Evolutionary conservation across 2,329 filamentous ascomycete species (phyloP).

Genomic region (Cadophora sp.): DNA sequence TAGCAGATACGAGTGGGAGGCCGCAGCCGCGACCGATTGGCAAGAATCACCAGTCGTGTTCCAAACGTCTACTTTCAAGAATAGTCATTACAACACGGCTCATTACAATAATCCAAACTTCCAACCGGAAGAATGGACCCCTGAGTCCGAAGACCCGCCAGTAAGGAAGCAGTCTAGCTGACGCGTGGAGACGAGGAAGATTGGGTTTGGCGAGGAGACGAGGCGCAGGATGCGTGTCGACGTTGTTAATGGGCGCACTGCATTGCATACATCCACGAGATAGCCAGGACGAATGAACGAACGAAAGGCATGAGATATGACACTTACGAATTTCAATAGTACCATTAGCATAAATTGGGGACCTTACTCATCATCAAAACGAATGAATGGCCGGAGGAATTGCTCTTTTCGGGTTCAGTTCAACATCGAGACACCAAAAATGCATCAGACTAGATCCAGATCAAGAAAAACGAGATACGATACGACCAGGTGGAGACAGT

Average conservation of each 20-base stretch:
- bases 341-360: not conserved
- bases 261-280: not conserved
- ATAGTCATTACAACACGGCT: slow-evolving; percentile 70
- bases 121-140: slow-evolving; percentile 59
- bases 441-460: slow-evolving; percentile 2
- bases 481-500: not conserved
- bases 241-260: slow-evolving; percentile 16
- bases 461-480: slow-evolving; percentile 4
- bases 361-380: not conserved
- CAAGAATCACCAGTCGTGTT: slow-evolving; percentile 42
- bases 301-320: slow-evolving; percentile 10
- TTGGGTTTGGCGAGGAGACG: not conserved
- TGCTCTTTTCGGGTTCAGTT: not conserved
- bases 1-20: slow-evolving; percentile 45
- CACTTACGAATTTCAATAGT: not conserved
- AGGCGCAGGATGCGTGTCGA: slow-evolving; percentile 5
- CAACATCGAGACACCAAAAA: slow-evolving; percentile 1
- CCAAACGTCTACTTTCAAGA: slow-evolving; percentile 66
- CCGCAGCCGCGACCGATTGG: slow-evolving; percentile 39
- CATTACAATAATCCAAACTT: slow-evolving; percentile 72
- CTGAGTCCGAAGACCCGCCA: slow-evolving; percentile 43
- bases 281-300: not conserved
- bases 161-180: slow-evolving; percentile 37
- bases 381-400: not conserved
- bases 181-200: slow-evolving; percentile 23